These are phyloP conservation scores for Fusarium chaquense DNA, from an alignment of 2,329 filamentous ascomycete genomes.

Conservation along the genomic window DNA sequence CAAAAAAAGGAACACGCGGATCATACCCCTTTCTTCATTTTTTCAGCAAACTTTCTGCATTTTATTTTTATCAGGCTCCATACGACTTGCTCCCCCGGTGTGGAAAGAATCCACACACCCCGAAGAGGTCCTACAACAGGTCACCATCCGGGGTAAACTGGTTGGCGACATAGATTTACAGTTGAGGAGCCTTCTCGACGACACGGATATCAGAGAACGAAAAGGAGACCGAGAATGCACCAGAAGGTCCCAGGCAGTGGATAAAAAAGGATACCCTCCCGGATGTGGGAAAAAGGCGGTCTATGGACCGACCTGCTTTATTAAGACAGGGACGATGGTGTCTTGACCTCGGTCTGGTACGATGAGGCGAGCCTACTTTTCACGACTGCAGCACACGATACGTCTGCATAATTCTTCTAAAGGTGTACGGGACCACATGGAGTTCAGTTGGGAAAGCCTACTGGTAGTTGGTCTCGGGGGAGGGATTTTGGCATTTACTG, in stretches of 20 bases:
- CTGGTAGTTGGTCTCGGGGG: slow-evolving; percentile 31
- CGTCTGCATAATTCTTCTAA: slow-evolving; percentile 50
- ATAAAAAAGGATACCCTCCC: slow-evolving; percentile 45
- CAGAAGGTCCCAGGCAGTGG: slow-evolving; percentile 44
- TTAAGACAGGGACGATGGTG: slow-evolving; percentile 43
- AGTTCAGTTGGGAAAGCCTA: slow-evolving; percentile 21
- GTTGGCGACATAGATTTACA: slow-evolving; percentile 48
- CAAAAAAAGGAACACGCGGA: slow-evolving; percentile 55
- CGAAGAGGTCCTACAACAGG: slow-evolving; percentile 37
- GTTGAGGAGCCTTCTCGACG: slow-evolving; percentile 45
- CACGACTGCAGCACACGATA: slow-evolving; percentile 41
- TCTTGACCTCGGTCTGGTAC: slow-evolving; percentile 48
- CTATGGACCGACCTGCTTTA: slow-evolving; percentile 33
- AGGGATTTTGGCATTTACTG: slow-evolving; percentile 39
- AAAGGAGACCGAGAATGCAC: slow-evolving; percentile 53
- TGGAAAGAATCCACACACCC: slow-evolving; percentile 29
- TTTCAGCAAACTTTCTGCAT: slow-evolving; percentile 45
- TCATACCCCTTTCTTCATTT: slow-evolving; percentile 54
- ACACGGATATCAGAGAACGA: slow-evolving; percentile 42
- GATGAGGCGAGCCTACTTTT: slow-evolving; percentile 49
- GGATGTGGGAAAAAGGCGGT: slow-evolving; percentile 36
- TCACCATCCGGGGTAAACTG: slow-evolving; percentile 42
- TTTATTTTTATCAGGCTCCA: slow-evolving; percentile 39
- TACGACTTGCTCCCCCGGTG: slow-evolving; percentile 41
- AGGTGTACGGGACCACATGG: slow-evolving; percentile 35